Conservation (phyloP, 257 asterid genomes). For the Solanum rostratum region DNA sequence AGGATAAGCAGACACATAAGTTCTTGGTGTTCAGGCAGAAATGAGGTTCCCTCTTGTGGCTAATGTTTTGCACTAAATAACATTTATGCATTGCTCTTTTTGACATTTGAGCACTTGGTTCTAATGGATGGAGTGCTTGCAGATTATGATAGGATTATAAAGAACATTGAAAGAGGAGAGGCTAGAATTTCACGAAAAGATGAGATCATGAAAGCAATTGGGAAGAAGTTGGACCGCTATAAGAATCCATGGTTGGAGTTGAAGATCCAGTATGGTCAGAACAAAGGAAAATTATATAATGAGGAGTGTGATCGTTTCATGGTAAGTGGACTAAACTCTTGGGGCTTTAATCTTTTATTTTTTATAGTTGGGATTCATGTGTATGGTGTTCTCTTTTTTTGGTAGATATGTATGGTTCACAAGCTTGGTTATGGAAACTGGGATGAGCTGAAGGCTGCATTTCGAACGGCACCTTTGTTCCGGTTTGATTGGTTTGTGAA, state of each 20-base stretch:
- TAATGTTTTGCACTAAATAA: background rate
- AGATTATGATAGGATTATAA: conserved; percentile 93
- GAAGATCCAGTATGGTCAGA: conserved; percentile 97
- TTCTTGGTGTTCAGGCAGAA: background rate
- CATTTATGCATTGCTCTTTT: background rate
- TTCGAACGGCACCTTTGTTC: conserved; percentile 88
- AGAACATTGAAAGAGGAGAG: conserved; percentile 96
- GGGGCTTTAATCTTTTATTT: background rate
- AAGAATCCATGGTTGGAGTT: conserved; percentile 97
- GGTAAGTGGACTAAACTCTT: conserved; percentile 30
- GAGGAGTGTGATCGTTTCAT: conserved; percentile 99
- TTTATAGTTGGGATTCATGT: background rate
- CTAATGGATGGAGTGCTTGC: conserved; percentile 17
- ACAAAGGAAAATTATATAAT: conserved; percentile 95
- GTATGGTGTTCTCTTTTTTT: background rate
- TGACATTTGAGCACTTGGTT: background rate
- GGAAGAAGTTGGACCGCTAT: conserved; percentile 91
- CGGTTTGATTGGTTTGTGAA: conserved; percentile 99
- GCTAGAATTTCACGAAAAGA: conserved; percentile 92
- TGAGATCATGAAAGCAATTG: conserved; percentile 97
- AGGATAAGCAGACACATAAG: background rate
- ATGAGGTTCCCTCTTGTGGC: background rate
- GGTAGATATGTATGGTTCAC: conserved; percentile 94
- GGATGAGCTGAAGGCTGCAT: conserved; percentile 97
- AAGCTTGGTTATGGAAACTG: conserved; percentile 98